phyloP scores from a whole-genome alignment of 139 green algal genomes.

The Klebsormidium nitens region DNA sequence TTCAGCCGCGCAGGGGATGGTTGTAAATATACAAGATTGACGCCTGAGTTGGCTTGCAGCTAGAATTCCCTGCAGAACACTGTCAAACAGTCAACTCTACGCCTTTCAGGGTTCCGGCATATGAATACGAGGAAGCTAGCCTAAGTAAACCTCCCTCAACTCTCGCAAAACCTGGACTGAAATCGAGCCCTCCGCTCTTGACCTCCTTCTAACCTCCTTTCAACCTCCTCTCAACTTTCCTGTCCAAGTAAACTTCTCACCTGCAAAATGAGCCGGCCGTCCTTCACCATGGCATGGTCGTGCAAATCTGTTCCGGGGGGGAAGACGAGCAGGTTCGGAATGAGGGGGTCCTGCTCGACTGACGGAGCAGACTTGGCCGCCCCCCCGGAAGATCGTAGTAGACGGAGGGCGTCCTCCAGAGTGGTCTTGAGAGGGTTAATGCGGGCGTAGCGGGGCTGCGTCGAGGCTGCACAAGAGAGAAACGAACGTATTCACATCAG shows the following conservation, averaged over 20 bases:
- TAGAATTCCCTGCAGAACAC: too few relatives aligned
- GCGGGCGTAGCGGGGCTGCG: constrained; percentile 14
- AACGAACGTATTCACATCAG: background rate
- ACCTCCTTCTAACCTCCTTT: constrained; percentile 5
- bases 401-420: constrained; percentile 6
- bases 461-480: background rate
- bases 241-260: too few relatives aligned
- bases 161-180: too few relatives aligned
- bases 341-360: constrained; percentile 18
- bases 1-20: too few relatives aligned
- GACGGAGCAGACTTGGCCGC: background rate
- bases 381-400: background rate
- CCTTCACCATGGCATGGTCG: constrained; percentile 70
- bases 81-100: too few relatives aligned
- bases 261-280: constrained; percentile 67
- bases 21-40: too few relatives aligned
- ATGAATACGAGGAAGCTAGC: too few relatives aligned
- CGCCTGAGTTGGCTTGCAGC: too few relatives aligned
- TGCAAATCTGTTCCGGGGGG: constrained; percentile 82
- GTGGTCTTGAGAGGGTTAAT: constrained; percentile 24
- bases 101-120: too few relatives aligned
- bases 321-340: constrained; percentile 78
- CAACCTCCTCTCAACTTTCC: background rate
- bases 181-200: too few relatives aligned
- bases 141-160: too few relatives aligned